Evolutionary conservation across 192 early-diverging fungal species (phyloP).

Genomic region (Podila minutissima): DNA sequence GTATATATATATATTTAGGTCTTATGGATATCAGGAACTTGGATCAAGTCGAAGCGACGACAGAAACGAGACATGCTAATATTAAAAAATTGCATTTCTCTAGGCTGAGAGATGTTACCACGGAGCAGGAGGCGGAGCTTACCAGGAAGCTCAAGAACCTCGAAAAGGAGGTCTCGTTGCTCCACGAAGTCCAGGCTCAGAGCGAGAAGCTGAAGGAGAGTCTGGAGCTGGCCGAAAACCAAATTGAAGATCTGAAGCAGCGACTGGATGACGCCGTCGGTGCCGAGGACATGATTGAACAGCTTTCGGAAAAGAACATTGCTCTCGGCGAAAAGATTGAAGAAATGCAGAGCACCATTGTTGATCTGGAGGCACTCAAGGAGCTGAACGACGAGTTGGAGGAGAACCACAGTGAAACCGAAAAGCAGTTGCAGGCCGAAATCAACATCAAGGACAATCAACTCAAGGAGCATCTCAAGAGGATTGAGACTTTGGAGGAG

Average conservation of each 20-base stretch:
- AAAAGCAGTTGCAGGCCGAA: conserved; percentile 86
- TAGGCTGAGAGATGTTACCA: conserved; percentile 82
- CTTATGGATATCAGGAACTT: background rate
- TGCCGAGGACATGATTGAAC: conserved; percentile 86
- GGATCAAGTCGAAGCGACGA: background rate
- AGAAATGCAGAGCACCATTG: conserved; percentile 78
- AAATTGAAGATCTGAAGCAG: conserved; percentile 86
- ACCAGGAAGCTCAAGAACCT: conserved; percentile 69
- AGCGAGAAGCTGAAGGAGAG: conserved; percentile 64
- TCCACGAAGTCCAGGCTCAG: conserved; percentile 68
- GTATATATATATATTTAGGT: too few relatives aligned
- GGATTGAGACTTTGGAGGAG: conserved; percentile 77
- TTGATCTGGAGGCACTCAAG: conserved; percentile 91
- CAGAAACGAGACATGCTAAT: background rate
- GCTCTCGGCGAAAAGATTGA: conserved; percentile 80
- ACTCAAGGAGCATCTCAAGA: conserved; percentile 66
- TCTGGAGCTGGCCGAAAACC: conserved; percentile 69
- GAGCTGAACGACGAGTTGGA: conserved; percentile 94
- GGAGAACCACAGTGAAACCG: conserved; percentile 89
- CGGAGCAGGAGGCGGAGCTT: conserved; percentile 75
- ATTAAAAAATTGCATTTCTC: background rate
- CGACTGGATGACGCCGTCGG: conserved; percentile 84
- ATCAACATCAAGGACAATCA: conserved; percentile 81
- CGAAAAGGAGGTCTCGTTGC: conserved; percentile 72
- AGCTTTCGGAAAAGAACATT: conserved; percentile 87